phyloP scores from a whole-genome alignment of 345 rosid species.

The Gynandropsis gynandra region DNA sequence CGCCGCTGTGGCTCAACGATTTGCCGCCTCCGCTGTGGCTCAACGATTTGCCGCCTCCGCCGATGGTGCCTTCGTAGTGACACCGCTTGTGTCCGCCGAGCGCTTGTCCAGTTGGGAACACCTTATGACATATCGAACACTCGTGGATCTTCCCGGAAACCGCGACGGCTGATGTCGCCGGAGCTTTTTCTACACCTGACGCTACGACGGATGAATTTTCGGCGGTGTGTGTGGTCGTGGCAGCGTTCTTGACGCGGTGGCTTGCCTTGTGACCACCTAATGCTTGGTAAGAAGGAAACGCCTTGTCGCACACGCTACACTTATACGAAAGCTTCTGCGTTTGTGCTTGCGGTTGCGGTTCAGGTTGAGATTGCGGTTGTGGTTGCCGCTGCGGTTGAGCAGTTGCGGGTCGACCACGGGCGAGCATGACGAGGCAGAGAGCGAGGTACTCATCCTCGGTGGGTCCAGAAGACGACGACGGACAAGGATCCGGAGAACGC shows the following conservation, averaged over 20 bases:
- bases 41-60: slow-evolving; percentile 24
- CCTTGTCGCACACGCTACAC: slow-evolving; percentile 76
- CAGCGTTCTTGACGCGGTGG: slow-evolving; percentile 56
- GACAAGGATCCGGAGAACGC: slow-evolving; percentile 31
- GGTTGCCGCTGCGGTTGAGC: slow-evolving; percentile 23
- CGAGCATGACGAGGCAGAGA: slow-evolving; percentile 77
- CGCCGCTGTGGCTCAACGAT: slow-evolving; percentile 31
- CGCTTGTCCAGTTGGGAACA: slow-evolving; percentile 91
- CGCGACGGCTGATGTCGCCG: slow-evolving; percentile 8
- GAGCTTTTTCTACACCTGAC: slow-evolving; percentile 17
- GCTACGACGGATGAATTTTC: slow-evolving; percentile 19
- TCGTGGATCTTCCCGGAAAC: slow-evolving; percentile 56
- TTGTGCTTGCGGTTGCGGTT: slow-evolving; percentile 13
- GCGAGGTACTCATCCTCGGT: slow-evolving; percentile 69
- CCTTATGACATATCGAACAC: slow-evolving; percentile 87
- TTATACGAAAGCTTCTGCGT: slow-evolving; percentile 39
- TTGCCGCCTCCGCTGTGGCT: slow-evolving; percentile 31
- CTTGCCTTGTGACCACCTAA: slow-evolving; percentile 98
- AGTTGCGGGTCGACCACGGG: slow-evolving; percentile 33
- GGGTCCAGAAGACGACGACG: slow-evolving; percentile 25
- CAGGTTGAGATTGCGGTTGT: neutral
- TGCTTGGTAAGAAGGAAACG: slow-evolving; percentile 83
- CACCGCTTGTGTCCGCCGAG: slow-evolving; percentile 96
- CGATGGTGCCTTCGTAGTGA: slow-evolving; percentile 75
- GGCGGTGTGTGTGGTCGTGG: neutral